Evolutionary conservation across 306 rosid genomes (phyloP).

Genomic region (Benincasa hispida): DNA sequence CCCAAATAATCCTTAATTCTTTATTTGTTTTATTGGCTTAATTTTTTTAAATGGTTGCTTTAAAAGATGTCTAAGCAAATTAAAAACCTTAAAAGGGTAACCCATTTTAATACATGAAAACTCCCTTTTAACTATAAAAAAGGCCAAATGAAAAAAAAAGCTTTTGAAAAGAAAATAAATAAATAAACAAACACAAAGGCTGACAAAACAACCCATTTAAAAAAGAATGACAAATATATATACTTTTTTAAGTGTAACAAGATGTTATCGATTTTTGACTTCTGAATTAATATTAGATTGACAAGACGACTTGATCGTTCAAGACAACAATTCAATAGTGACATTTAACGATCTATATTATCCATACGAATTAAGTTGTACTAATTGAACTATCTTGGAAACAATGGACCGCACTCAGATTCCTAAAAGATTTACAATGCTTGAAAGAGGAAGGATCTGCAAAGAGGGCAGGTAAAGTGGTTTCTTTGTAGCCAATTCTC

Average conservation of each 20-base stretch:
- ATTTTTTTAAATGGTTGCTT: background rate
- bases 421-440: background rate
- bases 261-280: no score
- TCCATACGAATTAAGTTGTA: no score
- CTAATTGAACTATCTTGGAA: background rate
- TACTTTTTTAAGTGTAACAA: no score
- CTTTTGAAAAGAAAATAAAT: no score
- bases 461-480: slow-evolving; percentile 75
- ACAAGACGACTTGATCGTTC: no score
- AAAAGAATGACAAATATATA: no score
- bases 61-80: no score
- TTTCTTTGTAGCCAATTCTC: slow-evolving; percentile 40
- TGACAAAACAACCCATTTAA: background rate
- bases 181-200: background rate
- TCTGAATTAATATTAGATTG: no score
- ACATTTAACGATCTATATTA: no score
- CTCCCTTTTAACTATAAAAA: background rate
- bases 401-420: background rate
- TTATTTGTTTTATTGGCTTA: no score
- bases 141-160: background rate
- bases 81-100: no score
- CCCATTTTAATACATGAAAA: no score
- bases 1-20: background rate
- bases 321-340: background rate
- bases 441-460: slow-evolving; percentile 41